These are phyloP conservation scores for Sesbania bispinosa DNA, from an alignment of 306 rosid species.

Conservation along the genomic window DNA sequence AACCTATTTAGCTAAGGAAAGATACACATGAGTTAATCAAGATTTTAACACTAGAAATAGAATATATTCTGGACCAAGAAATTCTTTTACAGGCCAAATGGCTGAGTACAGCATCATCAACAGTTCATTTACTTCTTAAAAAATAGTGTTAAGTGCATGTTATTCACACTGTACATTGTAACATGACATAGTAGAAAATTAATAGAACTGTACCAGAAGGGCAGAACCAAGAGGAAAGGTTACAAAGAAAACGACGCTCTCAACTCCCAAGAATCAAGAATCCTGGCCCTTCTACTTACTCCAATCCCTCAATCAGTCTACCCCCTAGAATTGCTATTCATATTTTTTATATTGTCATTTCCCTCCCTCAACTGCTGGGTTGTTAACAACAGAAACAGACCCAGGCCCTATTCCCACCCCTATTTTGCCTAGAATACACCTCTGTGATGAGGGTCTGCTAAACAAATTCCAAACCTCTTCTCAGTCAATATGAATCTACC, in stretches of 20 bases:
- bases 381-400: not conserved
- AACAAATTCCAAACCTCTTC: slow-evolving; percentile 1
- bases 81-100: not conserved
- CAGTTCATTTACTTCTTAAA: slow-evolving; percentile 2
- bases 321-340: not conserved
- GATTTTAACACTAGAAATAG: slow-evolving; percentile 8
- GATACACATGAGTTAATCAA: no score
- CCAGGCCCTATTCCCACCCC: not conserved
- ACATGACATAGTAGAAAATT: not conserved
- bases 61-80: slow-evolving; percentile 6
- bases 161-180: not conserved
- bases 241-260: not conserved
- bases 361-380: not conserved
- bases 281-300: not conserved
- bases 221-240: not conserved
- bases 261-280: not conserved
- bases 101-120: slow-evolving; percentile 6
- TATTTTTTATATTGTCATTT: not conserved
- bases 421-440: not conserved
- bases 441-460: not conserved
- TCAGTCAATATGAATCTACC: slow-evolving; percentile 2
- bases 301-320: not conserved
- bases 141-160: not conserved
- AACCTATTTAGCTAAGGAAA: not conserved
- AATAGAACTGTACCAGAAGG: slow-evolving; percentile 1